These are phyloP conservation scores for Nadsonia fulvescens DNA, from an alignment of 805 yeast genomes.

Conservation along the genomic window DNA sequence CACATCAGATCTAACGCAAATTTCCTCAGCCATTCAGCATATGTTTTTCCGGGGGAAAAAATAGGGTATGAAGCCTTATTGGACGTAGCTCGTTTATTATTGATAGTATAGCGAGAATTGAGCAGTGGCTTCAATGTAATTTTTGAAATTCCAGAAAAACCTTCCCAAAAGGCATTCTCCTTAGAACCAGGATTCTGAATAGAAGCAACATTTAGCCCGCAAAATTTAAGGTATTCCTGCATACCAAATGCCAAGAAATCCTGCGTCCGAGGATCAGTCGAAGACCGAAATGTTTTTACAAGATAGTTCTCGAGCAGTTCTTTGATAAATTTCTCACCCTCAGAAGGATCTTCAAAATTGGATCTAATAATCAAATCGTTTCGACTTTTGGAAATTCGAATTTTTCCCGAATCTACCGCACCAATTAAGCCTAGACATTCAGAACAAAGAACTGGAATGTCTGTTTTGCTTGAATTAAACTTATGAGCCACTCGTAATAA, in stretches of 20 bases:
- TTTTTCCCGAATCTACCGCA: slow-evolving; percentile 45
- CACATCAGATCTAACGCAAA: slow-evolving; percentile 52
- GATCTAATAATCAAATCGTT: slow-evolving; percentile 32
- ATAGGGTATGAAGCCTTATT: slow-evolving; percentile 25
- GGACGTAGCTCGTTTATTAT: slow-evolving; percentile 1
- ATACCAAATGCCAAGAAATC: slow-evolving; percentile 70
- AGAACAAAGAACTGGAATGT: slow-evolving; percentile 42
- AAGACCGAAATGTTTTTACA: slow-evolving; percentile 78
- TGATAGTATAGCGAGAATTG: background rate
- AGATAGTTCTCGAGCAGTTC: slow-evolving; percentile 48
- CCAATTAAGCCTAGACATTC: slow-evolving; percentile 63
- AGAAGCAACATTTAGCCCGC: slow-evolving; percentile 25
- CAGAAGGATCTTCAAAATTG: slow-evolving; percentile 52
- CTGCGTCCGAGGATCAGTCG: slow-evolving; percentile 74
- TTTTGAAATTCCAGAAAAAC: slow-evolving; percentile 1
- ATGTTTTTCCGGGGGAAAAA: slow-evolving; percentile 7
- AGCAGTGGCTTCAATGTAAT: background rate
- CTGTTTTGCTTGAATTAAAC: slow-evolving; percentile 13
- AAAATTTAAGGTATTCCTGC: slow-evolving; percentile 62
- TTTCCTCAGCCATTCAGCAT: slow-evolving; percentile 54
- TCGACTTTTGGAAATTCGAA: slow-evolving; percentile 26
- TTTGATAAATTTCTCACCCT: too few species aligned
- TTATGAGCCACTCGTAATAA: slow-evolving; percentile 14
- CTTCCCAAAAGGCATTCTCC: background rate
- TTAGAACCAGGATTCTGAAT: too few species aligned